These are phyloP conservation scores for Citeromyces matritensis DNA, from an alignment of 805 yeast species.

Conservation along the genomic window DNA sequence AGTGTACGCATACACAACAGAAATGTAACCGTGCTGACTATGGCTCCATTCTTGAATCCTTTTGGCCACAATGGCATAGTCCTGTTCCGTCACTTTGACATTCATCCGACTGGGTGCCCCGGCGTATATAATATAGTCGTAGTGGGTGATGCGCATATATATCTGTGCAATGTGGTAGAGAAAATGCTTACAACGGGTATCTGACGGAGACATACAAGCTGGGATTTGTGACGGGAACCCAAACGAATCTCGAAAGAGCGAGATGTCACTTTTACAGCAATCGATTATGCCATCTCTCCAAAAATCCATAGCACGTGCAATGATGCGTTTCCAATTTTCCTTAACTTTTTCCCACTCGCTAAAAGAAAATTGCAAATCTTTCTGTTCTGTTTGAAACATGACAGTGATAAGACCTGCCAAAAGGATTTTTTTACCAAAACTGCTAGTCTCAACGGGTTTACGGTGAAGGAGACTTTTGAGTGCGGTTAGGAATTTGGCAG, in stretches of 20 bases:
- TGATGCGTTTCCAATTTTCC: conserved; percentile 46
- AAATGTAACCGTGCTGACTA: conserved; percentile 29
- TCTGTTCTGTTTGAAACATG: conserved; percentile 42
- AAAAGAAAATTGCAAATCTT: conserved; percentile 33
- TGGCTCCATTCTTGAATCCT: conserved; percentile 38
- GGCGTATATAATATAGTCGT: conserved; percentile 64
- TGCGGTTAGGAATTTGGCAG: conserved; percentile 14
- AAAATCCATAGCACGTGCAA: conserved; percentile 48
- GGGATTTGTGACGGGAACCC: too few relatives aligned
- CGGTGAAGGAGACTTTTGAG: conserved; percentile 24
- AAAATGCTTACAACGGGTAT: conserved; percentile 44
- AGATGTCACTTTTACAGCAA: too few relatives aligned
- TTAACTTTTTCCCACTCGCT: conserved; percentile 19
- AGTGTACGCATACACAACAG: conserved; percentile 46
- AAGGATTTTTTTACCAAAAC: conserved; percentile 47
- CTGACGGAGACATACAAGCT: conserved; percentile 7
- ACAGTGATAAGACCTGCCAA: conserved; percentile 48
- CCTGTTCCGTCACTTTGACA: conserved; percentile 37
- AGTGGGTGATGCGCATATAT: conserved; percentile 54
- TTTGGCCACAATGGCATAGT: conserved; percentile 30
- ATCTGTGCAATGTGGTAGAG: conserved; percentile 64
- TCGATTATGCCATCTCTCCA: conserved; percentile 38
- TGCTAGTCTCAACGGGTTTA: conserved; percentile 22
- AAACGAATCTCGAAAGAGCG: too few relatives aligned
- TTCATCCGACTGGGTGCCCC: conserved; percentile 78